Evolutionary conservation across 129 eudicot species (phyloP), one percentile per base, ranked within the genome.

Genomic region (Artemisia tridentata): DNA sequence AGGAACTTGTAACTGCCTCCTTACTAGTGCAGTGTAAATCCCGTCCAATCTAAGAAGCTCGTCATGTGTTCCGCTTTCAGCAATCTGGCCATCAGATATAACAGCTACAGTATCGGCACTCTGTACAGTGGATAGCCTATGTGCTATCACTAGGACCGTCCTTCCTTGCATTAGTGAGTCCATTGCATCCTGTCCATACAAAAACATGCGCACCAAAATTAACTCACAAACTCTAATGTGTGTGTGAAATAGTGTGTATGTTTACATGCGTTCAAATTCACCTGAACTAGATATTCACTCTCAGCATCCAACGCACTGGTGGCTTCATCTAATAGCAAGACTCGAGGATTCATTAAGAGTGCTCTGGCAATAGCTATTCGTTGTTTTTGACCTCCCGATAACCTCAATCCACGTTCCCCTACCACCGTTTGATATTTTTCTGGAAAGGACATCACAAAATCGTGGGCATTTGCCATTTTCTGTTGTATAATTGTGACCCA

Each of bases 61-160:
- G 0, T 88, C 85, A 38, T 88, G 95, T 8, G 79, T 78, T 14
- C 91, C 95, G 13, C 91, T 69, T 82, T 88, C 91, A 1, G 82
- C 86, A 60, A 88, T 86, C 73, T 80, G 85, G 59, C 95, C 95
- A 48, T 88, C 88, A 9, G 95, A 85, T 54, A 85, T 78, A 20
- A 88, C 95, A 18, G 95, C 91, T 15, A 85, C 91, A 0, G 81
- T 83, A 59, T 88, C 75, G 21, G 95, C 95, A 67, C 84, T 88
- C 69, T 88, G 85, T 16, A 88, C 95, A 0, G 95, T 88, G 51
- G 91, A 88, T 13, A 88, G 85, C 79, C 95, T 53, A 71, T 88
- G 95, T 1, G 95, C 95, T 50, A 88, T 88, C 13, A 88, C 95
- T 23, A 88, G 76, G 15, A 88, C 91, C 11, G 95, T 88, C 78